Percentiles rank a stretch among this genome's conserved stretches.
phyloP scores from a whole-genome alignment of 1,284 basidiomycete species.

The Naganishia liquefaciens region DNA sequence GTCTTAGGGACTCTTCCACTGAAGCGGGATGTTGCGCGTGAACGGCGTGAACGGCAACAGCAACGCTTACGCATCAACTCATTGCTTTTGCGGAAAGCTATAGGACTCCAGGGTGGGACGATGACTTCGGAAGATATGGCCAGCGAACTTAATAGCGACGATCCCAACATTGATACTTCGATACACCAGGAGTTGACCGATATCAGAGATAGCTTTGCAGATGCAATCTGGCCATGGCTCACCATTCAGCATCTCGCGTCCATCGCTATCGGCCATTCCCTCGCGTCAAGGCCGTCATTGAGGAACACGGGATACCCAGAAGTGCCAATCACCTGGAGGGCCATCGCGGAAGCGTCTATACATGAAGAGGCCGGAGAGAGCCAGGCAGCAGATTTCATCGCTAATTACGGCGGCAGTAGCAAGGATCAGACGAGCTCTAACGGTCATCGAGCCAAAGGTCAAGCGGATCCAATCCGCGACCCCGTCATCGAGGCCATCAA shows the following conservation, averaged over 20 bases:
- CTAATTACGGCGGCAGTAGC: neutral
- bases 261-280: slow-evolving; percentile 58
- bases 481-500: slow-evolving; percentile 72
- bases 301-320: neutral
- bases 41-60: slow-evolving; percentile 63
- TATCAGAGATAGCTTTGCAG: slow-evolving; percentile 74
- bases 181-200: slow-evolving; percentile 39
- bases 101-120: slow-evolving; percentile 69
- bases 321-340: slow-evolving; percentile 25
- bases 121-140: slow-evolving; percentile 56
- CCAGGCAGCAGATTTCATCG: slow-evolving; percentile 12
- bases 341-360: slow-evolving; percentile 33
- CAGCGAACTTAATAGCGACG: slow-evolving; percentile 36
- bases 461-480: slow-evolving; percentile 53
- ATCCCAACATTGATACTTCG: slow-evolving; percentile 36
- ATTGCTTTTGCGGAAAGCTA: slow-evolving; percentile 72
- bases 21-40: slow-evolving; percentile 61
- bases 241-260: slow-evolving; percentile 70
- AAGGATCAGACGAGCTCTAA: neutral
- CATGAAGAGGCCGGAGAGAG: slow-evolving; percentile 20
- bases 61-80: slow-evolving; percentile 74
- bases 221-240: slow-evolving; percentile 65
- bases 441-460: slow-evolving; percentile 20
- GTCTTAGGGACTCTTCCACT: slow-evolving; percentile 70
- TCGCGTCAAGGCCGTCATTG: neutral